Evolutionary conservation across 2,329 filamentous ascomycete species (phyloP).

Genomic region (Elsinoe arachidis): DNA sequence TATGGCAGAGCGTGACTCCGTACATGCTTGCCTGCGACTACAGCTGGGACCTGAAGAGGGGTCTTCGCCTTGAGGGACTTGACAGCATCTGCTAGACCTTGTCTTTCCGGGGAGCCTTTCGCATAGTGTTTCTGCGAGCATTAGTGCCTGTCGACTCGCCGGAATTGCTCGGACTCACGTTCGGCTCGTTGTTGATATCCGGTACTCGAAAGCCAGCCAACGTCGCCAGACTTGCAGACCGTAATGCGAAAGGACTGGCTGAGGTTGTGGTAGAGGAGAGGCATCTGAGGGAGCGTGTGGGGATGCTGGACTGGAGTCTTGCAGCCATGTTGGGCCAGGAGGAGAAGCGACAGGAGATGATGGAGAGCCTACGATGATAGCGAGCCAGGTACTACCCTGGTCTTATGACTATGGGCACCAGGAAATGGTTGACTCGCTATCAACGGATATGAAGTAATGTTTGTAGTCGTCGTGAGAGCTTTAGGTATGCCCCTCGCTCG

Average conservation of each 20-base stretch:
- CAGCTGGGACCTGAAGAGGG: slow-evolving; percentile 70
- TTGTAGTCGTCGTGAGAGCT: not conserved
- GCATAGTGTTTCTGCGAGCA: slow-evolving; percentile 68
- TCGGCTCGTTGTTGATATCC: slow-evolving; percentile 85
- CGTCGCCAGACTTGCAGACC: slow-evolving; percentile 37
- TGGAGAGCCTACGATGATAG: not conserved
- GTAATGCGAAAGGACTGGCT: not conserved
- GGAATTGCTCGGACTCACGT: slow-evolving; percentile 50
- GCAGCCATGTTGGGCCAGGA: not conserved
- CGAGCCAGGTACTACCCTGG: not conserved
- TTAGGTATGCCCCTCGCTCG: not conserved
- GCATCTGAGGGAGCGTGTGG: not conserved
- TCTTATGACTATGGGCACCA: not conserved
- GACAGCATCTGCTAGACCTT: slow-evolving; percentile 66
- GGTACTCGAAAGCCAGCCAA: slow-evolving; percentile 84
- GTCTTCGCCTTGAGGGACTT: slow-evolving; percentile 58
- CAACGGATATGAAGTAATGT: not conserved
- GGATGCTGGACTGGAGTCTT: not conserved
- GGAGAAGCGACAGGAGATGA: not conserved
- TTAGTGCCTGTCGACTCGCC: not conserved
- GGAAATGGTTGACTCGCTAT: not conserved
- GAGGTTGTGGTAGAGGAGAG: slow-evolving; percentile 17
- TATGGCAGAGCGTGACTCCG: slow-evolving; percentile 6
- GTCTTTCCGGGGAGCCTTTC: slow-evolving; percentile 72
- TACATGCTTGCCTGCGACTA: slow-evolving; percentile 76